phyloP scores from a whole-genome alignment of 2,329 filamentous ascomycete genomes.

The Chaetomiaceae sp. region DNA sequence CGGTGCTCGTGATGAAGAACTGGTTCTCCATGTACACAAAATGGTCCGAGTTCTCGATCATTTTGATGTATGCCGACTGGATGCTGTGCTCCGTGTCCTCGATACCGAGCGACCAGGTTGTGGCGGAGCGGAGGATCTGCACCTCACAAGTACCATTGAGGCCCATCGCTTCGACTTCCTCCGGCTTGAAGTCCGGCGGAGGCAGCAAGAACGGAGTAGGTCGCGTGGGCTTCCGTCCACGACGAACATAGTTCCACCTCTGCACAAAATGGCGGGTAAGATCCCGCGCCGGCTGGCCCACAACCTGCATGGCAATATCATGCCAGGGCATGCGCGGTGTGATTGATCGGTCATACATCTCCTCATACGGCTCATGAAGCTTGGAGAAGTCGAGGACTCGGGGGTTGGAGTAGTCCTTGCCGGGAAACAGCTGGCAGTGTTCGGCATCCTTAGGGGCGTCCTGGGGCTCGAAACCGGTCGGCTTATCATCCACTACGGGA shows the following conservation, averaged over 20 bases:
- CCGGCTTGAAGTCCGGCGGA: conserved; percentile 82
- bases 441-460: conserved; percentile 76
- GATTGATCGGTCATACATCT: conserved; percentile 93
- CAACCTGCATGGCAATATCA: conserved; percentile 95
- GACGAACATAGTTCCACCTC: conserved; percentile 93
- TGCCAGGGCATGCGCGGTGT: conserved; percentile 98
- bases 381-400: conserved; percentile 92
- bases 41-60: conserved; percentile 92
- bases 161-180: conserved; percentile 81
- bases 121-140: conserved; percentile 87
- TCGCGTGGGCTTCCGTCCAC: conserved; percentile 86
- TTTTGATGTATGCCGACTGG: conserved; percentile 88
- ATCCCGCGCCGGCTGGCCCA: conserved; percentile 91
- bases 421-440: conserved; percentile 92
- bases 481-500: conserved; percentile 83
- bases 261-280: conserved; percentile 95
- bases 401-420: conserved; percentile 97
- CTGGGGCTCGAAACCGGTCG: conserved; percentile 83
- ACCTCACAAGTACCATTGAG: conserved; percentile 93
- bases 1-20: conserved; percentile 92
- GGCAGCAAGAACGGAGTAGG: conserved; percentile 91
- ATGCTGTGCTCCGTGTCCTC: conserved; percentile 89
- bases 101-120: conserved; percentile 86
- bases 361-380: conserved; percentile 90
- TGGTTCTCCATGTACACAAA: conserved; percentile 99